These are phyloP conservation scores for Cyberlindnera galapagoensis DNA, from an alignment of 805 yeast species.

Conservation along the genomic window DNA sequence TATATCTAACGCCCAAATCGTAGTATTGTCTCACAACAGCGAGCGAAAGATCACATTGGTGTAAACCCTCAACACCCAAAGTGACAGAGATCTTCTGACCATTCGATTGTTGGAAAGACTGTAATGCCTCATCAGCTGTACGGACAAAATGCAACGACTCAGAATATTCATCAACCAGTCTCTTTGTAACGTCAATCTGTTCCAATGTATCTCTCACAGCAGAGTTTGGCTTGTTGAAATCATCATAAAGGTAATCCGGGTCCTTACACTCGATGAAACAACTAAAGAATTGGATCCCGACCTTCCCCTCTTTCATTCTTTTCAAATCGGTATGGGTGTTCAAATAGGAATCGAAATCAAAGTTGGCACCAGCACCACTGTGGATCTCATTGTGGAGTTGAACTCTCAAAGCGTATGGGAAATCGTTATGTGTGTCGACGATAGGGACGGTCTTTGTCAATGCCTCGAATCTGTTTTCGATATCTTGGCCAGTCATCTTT, in stretches of 20 bases:
- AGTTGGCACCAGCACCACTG: constrained; percentile 20
- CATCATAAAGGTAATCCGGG: constrained; percentile 32
- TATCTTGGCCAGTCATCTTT: too few species aligned
- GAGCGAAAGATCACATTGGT: constrained; percentile 43
- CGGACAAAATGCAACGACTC: constrained; percentile 33
- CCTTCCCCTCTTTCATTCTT: constrained; percentile 34
- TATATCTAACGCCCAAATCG: constrained; percentile 47
- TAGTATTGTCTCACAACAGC: constrained; percentile 43
- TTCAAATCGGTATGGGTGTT: constrained; percentile 40
- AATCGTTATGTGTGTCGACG: constrained; percentile 44
- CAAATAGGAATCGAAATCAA: constrained; percentile 35
- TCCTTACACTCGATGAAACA: constrained; percentile 42
- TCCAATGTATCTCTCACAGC: constrained; percentile 49
- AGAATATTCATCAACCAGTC: constrained; percentile 37
- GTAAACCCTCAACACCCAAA: constrained; percentile 49
- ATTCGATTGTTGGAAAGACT: constrained; percentile 24
- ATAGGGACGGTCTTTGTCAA: constrained; percentile 28
- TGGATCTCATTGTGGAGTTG: constrained; percentile 40
- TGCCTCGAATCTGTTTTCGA: constrained; percentile 15
- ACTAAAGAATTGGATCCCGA: constrained; percentile 47
- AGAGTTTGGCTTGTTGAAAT: constrained; percentile 37
- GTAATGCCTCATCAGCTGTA: constrained; percentile 35
- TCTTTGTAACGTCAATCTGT: constrained; percentile 43
- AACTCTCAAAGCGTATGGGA: constrained; percentile 42
- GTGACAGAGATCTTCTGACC: constrained; percentile 37